Percentiles rank a stretch among this genome's conserved stretches.
phyloP scores from a whole-genome alignment of 1,284 basidiomycete species.

The Ganoderma lucidum region DNA sequence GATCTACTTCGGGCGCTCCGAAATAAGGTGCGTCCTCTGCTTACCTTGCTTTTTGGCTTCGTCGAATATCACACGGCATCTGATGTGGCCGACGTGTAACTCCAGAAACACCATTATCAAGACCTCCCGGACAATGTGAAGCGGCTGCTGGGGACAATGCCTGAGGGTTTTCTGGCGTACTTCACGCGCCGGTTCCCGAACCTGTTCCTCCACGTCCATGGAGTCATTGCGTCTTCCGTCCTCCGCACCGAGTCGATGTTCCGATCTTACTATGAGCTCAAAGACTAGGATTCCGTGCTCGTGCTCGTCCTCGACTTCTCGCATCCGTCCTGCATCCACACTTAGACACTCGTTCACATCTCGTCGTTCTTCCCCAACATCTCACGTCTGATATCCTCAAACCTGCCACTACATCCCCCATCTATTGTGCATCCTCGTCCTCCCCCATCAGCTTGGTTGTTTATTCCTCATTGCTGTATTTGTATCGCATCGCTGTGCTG shows the following conservation, averaged over 20 bases:
- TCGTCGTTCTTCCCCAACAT: constrained; percentile 7
- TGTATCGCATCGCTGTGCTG: constrained; percentile 33
- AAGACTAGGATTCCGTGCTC: constrained; percentile 48
- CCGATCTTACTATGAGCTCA: constrained; percentile 81
- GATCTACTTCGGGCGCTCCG: constrained; percentile 92
- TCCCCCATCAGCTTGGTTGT: constrained; percentile 17
- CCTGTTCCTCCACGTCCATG: constrained; percentile 92
- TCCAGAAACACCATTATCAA: constrained; percentile 97
- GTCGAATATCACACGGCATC: background rate
- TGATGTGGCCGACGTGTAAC: constrained; percentile 1
- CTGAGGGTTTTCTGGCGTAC: constrained; percentile 91
- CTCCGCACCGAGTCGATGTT: constrained; percentile 87
- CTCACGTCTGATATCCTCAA: constrained; percentile 1
- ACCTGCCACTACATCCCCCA: background rate
- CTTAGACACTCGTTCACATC: background rate
- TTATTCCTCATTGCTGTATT: constrained; percentile 35
- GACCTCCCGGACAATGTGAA: constrained; percentile 92
- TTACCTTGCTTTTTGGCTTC: background rate
- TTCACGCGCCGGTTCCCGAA: constrained; percentile 93
- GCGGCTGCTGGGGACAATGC: constrained; percentile 87
- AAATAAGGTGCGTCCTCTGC: constrained; percentile 79
- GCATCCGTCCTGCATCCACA: background rate
- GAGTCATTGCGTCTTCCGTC: constrained; percentile 74
- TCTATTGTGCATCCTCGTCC: constrained; percentile 4
- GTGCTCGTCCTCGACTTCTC: background rate